Conservation (phyloP, 2,329 filamentous ascomycete genomes). For the Didymella pomorum region DNA sequence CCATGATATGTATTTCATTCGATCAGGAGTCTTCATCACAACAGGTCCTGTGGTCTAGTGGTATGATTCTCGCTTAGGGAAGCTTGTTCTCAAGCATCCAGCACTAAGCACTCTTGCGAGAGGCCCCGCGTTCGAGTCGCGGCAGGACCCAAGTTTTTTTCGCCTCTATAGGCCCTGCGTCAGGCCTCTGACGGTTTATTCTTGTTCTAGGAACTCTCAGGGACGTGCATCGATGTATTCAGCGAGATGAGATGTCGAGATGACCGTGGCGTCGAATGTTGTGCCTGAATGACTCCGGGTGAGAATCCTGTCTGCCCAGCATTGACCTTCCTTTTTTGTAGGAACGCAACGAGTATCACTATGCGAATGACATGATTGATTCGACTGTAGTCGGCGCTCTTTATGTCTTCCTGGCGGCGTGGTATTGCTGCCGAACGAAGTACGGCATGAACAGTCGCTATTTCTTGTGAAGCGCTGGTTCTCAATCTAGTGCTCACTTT, state of each 20-base stretch:
- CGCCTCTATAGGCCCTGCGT: no score
- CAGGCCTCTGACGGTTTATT: no score
- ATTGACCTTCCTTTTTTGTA: no score
- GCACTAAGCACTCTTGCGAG: conserved; percentile 22
- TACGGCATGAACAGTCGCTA: no score
- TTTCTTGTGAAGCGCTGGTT: no score
- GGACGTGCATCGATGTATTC: not conserved
- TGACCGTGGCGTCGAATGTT: not conserved
- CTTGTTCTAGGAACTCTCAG: not conserved
- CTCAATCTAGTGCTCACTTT: no score
- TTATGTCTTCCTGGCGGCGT: no score
- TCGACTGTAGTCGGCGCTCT: not conserved
- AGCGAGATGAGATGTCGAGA: not conserved
- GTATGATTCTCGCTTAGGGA: conserved; percentile 71
- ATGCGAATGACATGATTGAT: not conserved
- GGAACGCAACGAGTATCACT: no score
- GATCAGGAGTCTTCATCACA: not conserved
- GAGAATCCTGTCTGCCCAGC: no score
- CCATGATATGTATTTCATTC: not conserved
- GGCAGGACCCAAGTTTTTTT: conserved; percentile 23
- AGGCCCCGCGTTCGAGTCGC: conserved; percentile 29
- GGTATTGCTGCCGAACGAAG: no score
- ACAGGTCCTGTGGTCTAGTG: conserved; percentile 56
- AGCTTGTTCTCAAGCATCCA: no score
- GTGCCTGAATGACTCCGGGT: not conserved